phyloP scores from a whole-genome alignment of 2,329 filamentous ascomycete species.

The Epichloe gansuensis region DNA sequence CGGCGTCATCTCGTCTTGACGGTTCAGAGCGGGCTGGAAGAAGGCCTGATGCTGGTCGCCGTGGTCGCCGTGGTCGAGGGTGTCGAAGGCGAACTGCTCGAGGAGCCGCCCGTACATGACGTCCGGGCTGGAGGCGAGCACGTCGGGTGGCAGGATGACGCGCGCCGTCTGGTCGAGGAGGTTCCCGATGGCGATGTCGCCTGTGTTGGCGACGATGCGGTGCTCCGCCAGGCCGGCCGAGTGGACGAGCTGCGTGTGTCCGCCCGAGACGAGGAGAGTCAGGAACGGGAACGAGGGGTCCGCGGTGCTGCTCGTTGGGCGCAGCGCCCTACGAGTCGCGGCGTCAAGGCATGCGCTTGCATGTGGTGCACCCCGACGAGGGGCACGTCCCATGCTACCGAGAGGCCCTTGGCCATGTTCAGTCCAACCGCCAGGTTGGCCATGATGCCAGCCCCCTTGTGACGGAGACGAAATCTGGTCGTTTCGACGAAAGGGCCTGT shows the following conservation, averaged over 20 bases:
- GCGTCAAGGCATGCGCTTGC: conserved; percentile 90
- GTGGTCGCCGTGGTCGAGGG: conserved; percentile 17
- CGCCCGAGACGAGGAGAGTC: conserved; percentile 80
- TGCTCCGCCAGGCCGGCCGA: conserved; percentile 59
- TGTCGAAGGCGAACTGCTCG: conserved; percentile 66
- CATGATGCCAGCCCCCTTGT: conserved; percentile 82
- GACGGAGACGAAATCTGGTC: conserved; percentile 75
- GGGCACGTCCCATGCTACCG: conserved; percentile 71
- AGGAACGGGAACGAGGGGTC: conserved; percentile 61
- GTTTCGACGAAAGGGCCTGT: conserved; percentile 12
- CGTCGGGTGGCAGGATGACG: conserved; percentile 51
- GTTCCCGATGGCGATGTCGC: conserved; percentile 82
- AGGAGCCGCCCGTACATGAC: conserved; percentile 74
- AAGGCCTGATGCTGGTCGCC: conserved; percentile 18
- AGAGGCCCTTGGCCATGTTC: conserved; percentile 75
- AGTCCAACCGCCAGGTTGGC: conserved; percentile 67
- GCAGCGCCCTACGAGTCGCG: conserved; percentile 58
- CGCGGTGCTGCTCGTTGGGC: conserved; percentile 1
- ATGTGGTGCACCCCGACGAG: conserved; percentile 88
- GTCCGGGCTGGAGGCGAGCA: conserved; percentile 41
- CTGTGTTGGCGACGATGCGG: conserved; percentile 56
- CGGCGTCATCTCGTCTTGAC: conserved; percentile 44
- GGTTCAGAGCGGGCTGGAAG: conserved; percentile 47
- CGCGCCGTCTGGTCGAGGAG: conserved; percentile 80
- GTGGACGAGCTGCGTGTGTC: conserved; percentile 77